These are phyloP conservation scores for apple (Malus domestica) DNA, from an alignment of 306 rosid genomes.

Conservation along the genomic window ASM211411v1 NC_041799.1:7881001-7881500, in stretches of 20 bases:
- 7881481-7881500: neutral
- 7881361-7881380: neutral
- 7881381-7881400: neutral
- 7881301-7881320: neutral
- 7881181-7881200: neutral
- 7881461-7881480: neutral
- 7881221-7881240: neutral
- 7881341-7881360: neutral
- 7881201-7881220: neutral
- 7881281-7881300: too few relatives aligned
- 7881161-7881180: neutral
- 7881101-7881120: neutral
- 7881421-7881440: constrained; percentile 7
- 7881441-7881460: neutral
- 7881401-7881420: neutral
- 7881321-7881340: neutral
- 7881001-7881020: neutral
- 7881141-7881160: neutral
- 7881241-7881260: too few relatives aligned
- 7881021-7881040: neutral
- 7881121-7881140: neutral
- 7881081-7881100: neutral
- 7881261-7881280: too few relatives aligned
- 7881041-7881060: neutral
- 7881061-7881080: neutral